Evolutionary conservation across 495 filamentous ascomycete species (phyloP), one percentile per base, ranked within the genome.

Genomic region (Aspergillus carlsbadensis): DNA sequence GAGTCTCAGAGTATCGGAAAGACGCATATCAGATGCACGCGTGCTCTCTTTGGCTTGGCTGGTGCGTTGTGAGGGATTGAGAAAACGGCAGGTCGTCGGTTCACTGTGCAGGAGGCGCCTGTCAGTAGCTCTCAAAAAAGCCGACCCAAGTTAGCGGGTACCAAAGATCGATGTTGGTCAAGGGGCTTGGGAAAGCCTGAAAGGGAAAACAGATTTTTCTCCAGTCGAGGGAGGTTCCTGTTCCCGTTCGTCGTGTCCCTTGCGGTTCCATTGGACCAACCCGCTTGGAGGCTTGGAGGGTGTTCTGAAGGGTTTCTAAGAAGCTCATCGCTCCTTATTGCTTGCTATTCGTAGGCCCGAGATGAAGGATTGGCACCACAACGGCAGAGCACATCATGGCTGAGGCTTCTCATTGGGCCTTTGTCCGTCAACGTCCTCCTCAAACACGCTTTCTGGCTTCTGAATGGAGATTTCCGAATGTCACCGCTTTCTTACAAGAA

Each of bases 351-450:
- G 45, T 50, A 39, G 43, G 17, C 35, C 48, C 49, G 49, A 49
- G 46, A 49, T 24, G 21, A 40, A 44, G 50, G 35, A 60, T 55
- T 56, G 40, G 29, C 48, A 47, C 42, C 33, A 56, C 54, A 52
- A 48, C 58, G 58, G 58, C 34, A 56, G 47, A 60, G 58, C 58
- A 60, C 58, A 55, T 60, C 58, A 56, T 56, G 48, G 34, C 24
- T 35, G 35, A 48, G 20, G 14, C n/a, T 29, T 47, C 48, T 56
- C 34, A 60, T 60, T 60, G 58, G n/a, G 58, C 35, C 8, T 54
- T 51, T 36, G 17, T 15, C 29, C 43, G n/a, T 3, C 15, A 10
- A 39, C 15, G 5, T 39, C 15, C 36, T 14, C 13, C 36, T 14
- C 4, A 5, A 3, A 39, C 13, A 17, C 15, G 15, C 36, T 39